Percentiles rank a stretch among this genome's conserved stretches.
Evolutionary conservation across 139 green algal species (phyloP).

Genomic region (Spirogloea muscicola): DNA sequence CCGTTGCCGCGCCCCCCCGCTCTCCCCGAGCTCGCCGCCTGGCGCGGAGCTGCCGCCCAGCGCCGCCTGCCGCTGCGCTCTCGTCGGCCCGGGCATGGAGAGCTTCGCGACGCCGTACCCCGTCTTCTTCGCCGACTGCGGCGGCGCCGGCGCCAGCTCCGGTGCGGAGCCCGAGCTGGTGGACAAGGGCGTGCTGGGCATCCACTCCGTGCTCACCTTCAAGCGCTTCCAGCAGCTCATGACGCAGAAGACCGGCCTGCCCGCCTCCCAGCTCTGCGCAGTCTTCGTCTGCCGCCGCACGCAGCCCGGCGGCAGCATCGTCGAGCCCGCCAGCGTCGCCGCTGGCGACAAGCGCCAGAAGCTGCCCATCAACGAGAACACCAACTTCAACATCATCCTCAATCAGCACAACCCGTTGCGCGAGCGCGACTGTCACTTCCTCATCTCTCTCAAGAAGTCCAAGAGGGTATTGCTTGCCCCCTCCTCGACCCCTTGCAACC

Average conservation of each 20-base stretch:
- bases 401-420: conserved; percentile 34
- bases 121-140: conserved; percentile 21
- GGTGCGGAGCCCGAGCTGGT: conserved; percentile 8
- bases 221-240: conserved; percentile 29
- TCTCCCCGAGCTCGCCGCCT: too few relatives aligned
- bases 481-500: neutral
- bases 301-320: neutral
- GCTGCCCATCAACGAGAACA: conserved; percentile 38
- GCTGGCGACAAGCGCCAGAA: conserved; percentile 33
- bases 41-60: neutral
- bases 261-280: neutral
- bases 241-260: conserved; percentile 7
- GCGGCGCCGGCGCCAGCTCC: too few relatives aligned
- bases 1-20: too few relatives aligned
- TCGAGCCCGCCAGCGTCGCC: neutral
- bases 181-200: conserved; percentile 11
- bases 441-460: conserved; percentile 28
- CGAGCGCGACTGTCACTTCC: conserved; percentile 23
- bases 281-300: conserved; percentile 21
- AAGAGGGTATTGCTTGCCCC: conserved; percentile 8
- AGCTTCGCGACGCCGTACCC: conserved; percentile 31
- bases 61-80: neutral
- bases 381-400: conserved; percentile 39
- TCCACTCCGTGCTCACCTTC: conserved; percentile 34
- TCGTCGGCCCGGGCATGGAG: conserved; percentile 16